Evolutionary conservation across 306 rosid species (phyloP), one percentile per base, ranked within the genome.

Genomic region (Prunus mongolica): DNA sequence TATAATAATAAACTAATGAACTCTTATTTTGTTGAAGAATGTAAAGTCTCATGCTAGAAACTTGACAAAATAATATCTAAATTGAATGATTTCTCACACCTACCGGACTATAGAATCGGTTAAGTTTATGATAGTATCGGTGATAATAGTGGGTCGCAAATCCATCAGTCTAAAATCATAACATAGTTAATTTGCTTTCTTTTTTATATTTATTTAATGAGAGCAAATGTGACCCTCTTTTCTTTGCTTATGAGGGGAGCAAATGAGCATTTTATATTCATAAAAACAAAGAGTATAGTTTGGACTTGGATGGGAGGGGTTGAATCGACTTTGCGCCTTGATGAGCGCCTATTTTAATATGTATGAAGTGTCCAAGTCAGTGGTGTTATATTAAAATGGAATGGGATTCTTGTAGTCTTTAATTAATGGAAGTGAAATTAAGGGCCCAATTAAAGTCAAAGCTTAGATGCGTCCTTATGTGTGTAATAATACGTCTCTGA

Each of bases 371-470:
- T 69, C 73, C 81, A 57, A 74, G 63, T 75, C 81, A 75, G 60
- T 81, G 62, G 67, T 15, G 34, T 45, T 13, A 5, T 76, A 73
- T 62, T 69, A 30, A 27, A 63, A 12, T 77, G 38, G 41, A 46
- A 58, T 22, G 46, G 52, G 34, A 67, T 77, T 75, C 68, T 69
- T 71, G 52, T 75, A 80, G 47, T 86, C 63, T 82, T 72, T 84
- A 64, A 60, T 45, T 79, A 90, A 79, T 67, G 82, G 80, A 74
- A 58, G 30, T 56, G 52, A 72, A 79, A 81, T 86, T 84, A 81
- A 79, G 84, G 83, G 44, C 80, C 67, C 67, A 73, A 86, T 47
- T 75, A 90, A 94, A 94, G 98, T 94, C 97, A 94, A 84, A 86
- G 67, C 80, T 73, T 72, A 85, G 93, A 90, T 90, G 98, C 91